Percentiles rank a stretch among this genome's conserved stretches.
These are phyloP conservation scores for Russula griseocarnosa DNA, from an alignment of 768 basidiomycete species.

Conservation along the genomic window DNA sequence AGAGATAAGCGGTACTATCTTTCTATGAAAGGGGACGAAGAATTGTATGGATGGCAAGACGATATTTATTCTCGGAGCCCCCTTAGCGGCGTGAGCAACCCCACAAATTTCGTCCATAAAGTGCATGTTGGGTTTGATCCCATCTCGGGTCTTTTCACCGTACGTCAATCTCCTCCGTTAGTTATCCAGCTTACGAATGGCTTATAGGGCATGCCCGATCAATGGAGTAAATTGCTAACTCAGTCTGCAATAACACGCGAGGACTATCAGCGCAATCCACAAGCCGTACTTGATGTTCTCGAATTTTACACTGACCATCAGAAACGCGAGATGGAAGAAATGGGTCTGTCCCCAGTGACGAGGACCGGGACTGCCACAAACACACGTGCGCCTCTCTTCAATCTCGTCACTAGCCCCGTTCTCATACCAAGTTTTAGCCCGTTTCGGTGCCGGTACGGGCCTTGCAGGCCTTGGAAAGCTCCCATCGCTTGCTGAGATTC, in stretches of 20 bases:
- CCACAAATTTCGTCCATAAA: slow-evolving; percentile 98
- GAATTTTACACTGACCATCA: slow-evolving; percentile 99
- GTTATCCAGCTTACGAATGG: slow-evolving; percentile 2
- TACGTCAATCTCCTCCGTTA: slow-evolving; percentile 39
- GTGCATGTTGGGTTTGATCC: slow-evolving; percentile 98
- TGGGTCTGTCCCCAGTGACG: slow-evolving; percentile 37
- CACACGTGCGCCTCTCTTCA: slow-evolving; percentile 22
- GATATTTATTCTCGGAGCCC: slow-evolving; percentile 92
- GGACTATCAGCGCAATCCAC: slow-evolving; percentile 95
- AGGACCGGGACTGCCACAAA: slow-evolving; percentile 29
- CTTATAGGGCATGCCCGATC: slow-evolving; percentile 85
- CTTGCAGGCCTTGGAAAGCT: slow-evolving; percentile 63
- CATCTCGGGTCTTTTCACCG: slow-evolving; percentile 89
- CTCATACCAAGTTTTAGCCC: slow-evolving; percentile 50
- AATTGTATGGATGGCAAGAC: slow-evolving; percentile 98
- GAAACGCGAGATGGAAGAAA: slow-evolving; percentile 84
- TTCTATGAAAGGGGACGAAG: slow-evolving; percentile 88
- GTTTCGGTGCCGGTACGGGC: slow-evolving; percentile 91
- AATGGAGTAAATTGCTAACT: slow-evolving; percentile 96
- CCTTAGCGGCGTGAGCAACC: slow-evolving; percentile 87
- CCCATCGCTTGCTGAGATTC: slow-evolving; percentile 39
- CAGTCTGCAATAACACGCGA: slow-evolving; percentile 97
- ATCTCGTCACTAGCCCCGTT: slow-evolving; percentile 37
- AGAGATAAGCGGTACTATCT: slow-evolving; percentile 79
- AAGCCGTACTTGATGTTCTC: slow-evolving; percentile 94